A percentile compares a stretch with the other conserved stretches of the same genome.
Evolutionary conservation across 768 basidiomycete species (phyloP).

Genomic region (Ephemerocybe angulata): DNA sequence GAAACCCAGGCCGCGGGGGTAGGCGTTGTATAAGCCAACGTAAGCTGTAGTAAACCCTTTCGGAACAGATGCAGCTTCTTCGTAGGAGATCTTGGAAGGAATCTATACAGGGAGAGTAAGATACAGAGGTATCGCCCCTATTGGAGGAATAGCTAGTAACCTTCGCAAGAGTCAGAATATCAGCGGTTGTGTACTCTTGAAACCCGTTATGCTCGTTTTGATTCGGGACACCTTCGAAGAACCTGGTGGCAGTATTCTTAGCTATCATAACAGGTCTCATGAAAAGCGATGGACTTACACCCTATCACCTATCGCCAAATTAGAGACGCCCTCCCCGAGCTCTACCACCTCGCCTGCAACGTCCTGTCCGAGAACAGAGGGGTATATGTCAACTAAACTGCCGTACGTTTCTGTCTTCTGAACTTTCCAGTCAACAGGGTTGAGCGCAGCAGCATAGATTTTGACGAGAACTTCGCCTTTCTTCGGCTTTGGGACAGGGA

Average conservation of each 20-base stretch:
- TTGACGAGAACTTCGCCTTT: conserved; percentile 35
- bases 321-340: conserved; percentile 53
- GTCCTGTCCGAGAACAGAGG: conserved; percentile 44
- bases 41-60: conserved; percentile 47
- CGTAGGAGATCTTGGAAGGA: conserved; percentile 44
- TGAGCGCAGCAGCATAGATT: conserved; percentile 36
- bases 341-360: conserved; percentile 52
- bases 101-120: conserved; percentile 38
- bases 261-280: conserved; percentile 23
- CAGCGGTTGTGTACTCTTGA: conserved; percentile 38
- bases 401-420: conserved; percentile 40
- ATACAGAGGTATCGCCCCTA: conserved; percentile 47
- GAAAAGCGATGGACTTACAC: conserved; percentile 46
- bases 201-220: conserved; percentile 34
- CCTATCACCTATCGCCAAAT: conserved; percentile 48
- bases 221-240: conserved; percentile 34
- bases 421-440: conserved; percentile 53
- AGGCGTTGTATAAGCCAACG: conserved; percentile 42
- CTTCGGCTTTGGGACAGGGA: conserved; percentile 6
- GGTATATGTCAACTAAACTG: conserved; percentile 38
- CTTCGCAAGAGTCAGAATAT: conserved; percentile 34
- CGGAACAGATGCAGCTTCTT: conserved; percentile 47
- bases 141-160: conserved; percentile 34
- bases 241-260: conserved; percentile 31
- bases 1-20: conserved; percentile 38